Base-by-base conservation (phyloP, 1,284 basidiomycete species). In the Trametes pubescens region DNA sequence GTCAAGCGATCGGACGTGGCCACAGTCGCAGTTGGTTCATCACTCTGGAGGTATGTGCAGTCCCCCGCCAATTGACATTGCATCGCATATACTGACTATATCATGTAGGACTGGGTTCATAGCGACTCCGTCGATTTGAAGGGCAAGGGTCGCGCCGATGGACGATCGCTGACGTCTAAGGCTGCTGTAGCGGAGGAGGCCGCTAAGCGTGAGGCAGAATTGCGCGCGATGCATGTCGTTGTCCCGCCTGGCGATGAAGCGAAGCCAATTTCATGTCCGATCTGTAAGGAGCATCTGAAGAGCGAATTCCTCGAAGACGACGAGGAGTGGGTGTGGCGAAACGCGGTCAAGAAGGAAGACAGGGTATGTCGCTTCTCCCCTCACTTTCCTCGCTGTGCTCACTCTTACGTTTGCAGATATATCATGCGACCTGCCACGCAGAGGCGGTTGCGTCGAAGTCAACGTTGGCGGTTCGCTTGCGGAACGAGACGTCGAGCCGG, bases 301-400 rank as follows among this genome's bases (percentile, higher is more conserved):
- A 89, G 91, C 68, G 97, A 99, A 79, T 99, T 95, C 78, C 81
- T 90, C 63, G 96, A 99, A 75, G 96, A 98, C 60, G 96, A 98
- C 67, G 98, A 99, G 80, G 98, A 99, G 71, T 99, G 97, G 96
- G 92, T 99, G 21, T 99, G 96, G 95, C 86, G 86, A 72, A 98
- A 99, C 75, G 95, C 96, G 0, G 82, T 96, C 26, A 86, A 85
- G 75, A 89, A 91, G 62, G 92, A 96, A 66, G 91, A 91, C 60
- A 86, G 85, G 81, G 94, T 95, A 77, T 66, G 92, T 81, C 47
- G 10, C 10, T 8, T 32, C 38, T 1, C 51, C 44, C 14, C 26
- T 5, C 46, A 37, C 57, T 61, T 24, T 29, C 69, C 4, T n/a
- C 1, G 11, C 49, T 54, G 38, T 54, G 56, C 62, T 59, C 9